phyloP scores from a whole-genome alignment of 148 eudicot species.

The Chenopodium formosanum region DNA sequence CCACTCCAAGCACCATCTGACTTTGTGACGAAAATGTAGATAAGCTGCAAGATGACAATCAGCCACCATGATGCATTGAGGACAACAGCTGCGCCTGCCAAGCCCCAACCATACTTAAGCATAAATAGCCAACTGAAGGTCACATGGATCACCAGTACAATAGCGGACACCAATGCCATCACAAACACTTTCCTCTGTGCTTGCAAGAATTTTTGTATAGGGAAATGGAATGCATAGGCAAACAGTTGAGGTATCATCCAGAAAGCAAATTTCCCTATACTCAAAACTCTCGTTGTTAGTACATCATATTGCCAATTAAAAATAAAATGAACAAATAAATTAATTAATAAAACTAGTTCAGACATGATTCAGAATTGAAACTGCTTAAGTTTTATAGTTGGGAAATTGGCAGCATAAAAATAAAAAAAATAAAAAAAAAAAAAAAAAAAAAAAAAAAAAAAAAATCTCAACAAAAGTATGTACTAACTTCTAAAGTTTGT shows the following conservation, averaged over 20 bases:
- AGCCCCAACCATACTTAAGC: slow-evolving; percentile 59
- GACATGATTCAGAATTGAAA: background rate
- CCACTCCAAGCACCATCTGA: slow-evolving; percentile 87
- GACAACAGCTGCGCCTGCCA: slow-evolving; percentile 65
- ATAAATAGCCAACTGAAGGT: slow-evolving; percentile 66
- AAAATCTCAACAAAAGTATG: no score
- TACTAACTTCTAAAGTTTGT: no score
- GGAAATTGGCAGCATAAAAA: no score
- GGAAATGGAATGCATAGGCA: slow-evolving; percentile 70
- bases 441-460: no score
- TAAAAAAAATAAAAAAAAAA: no score
- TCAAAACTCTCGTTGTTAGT: background rate
- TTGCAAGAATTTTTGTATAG: slow-evolving; percentile 81
- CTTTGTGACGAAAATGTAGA: slow-evolving; percentile 56
- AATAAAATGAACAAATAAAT: no score
- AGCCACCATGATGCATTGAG: slow-evolving; percentile 82
- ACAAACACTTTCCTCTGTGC: slow-evolving; percentile 72
- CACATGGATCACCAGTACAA: slow-evolving; percentile 55
- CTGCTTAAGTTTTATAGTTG: background rate
- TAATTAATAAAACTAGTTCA: background rate
- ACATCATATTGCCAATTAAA: background rate
- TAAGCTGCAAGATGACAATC: slow-evolving; percentile 49
- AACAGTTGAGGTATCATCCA: slow-evolving; percentile 81
- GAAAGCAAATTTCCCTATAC: slow-evolving; percentile 66
- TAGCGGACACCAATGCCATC: slow-evolving; percentile 55